phyloP scores from a whole-genome alignment of 352 stramenopile genomes.

The Peronospora farinosa region DNA sequence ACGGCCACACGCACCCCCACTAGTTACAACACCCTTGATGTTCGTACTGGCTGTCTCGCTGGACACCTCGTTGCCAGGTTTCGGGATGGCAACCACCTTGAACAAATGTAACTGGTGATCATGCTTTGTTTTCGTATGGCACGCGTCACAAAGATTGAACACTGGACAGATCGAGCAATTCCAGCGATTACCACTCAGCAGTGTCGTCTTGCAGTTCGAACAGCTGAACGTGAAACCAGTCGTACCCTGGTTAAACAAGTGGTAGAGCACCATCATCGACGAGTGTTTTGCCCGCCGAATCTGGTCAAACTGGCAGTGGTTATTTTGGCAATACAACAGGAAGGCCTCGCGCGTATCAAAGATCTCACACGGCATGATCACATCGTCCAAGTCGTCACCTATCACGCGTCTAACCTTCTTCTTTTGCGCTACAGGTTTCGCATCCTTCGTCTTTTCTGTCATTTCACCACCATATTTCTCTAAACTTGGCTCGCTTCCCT shows the following conservation, averaged over 20 bases:
- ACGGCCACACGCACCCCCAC: slow-evolving; percentile 21
- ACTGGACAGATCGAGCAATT: slow-evolving; percentile 94
- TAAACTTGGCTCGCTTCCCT: slow-evolving; percentile 17
- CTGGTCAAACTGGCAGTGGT: slow-evolving; percentile 80
- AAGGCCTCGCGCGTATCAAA: slow-evolving; percentile 90
- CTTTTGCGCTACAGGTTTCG: slow-evolving; percentile 14
- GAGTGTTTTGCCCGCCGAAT: slow-evolving; percentile 77
- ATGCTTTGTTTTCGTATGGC: slow-evolving; percentile 88
- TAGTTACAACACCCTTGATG: slow-evolving; percentile 27
- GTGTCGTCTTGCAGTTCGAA: slow-evolving; percentile 89
- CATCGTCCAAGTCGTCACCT: slow-evolving; percentile 73
- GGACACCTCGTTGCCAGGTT: slow-evolving; percentile 42
- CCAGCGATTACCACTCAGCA: slow-evolving; percentile 92
- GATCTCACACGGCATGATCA: slow-evolving; percentile 97
- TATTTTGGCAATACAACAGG: slow-evolving; percentile 86
- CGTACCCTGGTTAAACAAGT: slow-evolving; percentile 90
- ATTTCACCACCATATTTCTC: slow-evolving; percentile 3
- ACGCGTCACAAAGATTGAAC: slow-evolving; percentile 95
- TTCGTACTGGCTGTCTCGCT: slow-evolving; percentile 29
- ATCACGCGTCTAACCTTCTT: slow-evolving; percentile 32
- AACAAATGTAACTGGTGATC: slow-evolving; percentile 90
- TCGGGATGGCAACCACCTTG: slow-evolving; percentile 86
- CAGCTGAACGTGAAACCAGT: slow-evolving; percentile 97
- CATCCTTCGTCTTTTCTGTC: slow-evolving; percentile 31
- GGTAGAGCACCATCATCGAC: slow-evolving; percentile 83